Base-by-base conservation (phyloP, 2,329 filamentous ascomycete species). In the Biscogniauxia marginata region DNA sequence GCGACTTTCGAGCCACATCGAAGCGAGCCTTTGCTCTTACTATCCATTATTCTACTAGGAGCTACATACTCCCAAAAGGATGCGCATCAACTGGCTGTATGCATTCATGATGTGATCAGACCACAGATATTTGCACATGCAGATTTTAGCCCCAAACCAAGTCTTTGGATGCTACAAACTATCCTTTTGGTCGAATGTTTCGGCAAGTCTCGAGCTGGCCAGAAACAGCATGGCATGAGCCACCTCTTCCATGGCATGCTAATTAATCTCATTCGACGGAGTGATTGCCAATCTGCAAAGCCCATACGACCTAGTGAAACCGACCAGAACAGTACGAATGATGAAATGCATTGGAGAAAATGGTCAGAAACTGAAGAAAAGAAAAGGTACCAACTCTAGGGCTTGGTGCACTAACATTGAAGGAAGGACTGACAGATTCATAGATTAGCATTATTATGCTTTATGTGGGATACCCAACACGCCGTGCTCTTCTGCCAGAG, bases 401-500 rank as follows among this genome's bases (percentile, higher is more conserved):
- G 7, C 22, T n/a, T n/a, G n/a, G n/a, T n/a, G n/a, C n/a, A n/a
- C 8, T 39, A 3, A 9, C 18, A 48, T 43, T 46, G 47, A n/a
- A 43, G 8, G 3, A 21, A 30, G 46, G 44, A 20, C 24, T 52
- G 6, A 48, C 16, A 19, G 7, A n/a, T 3, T 70, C 84, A 0
- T 16, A 66, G 64, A 45, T 52, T 66, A 6, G 82, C 83, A 0
- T 76, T 86, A 43, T 73, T 85, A 4, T 87, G 83, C 64, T 88
- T 87, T 65, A 82, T 87, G 74, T 87, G 84, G 84, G 84, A 87
- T 61, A 85, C 83, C 0, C 84, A 87, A 53, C 84, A 87, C 57
- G 84, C 84, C 0, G 82, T 86, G 0, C 73, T 87, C 0, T 87
- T 87, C 66, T 86, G 82, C n/a, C 84, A 87, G 64, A 85, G 82